A percentile compares a stretch with the other conserved stretches of the same genome.
Evolutionary conservation across 2,329 filamentous ascomycete genomes (phyloP).

Genomic region (Trichoderma hamatum): DNA sequence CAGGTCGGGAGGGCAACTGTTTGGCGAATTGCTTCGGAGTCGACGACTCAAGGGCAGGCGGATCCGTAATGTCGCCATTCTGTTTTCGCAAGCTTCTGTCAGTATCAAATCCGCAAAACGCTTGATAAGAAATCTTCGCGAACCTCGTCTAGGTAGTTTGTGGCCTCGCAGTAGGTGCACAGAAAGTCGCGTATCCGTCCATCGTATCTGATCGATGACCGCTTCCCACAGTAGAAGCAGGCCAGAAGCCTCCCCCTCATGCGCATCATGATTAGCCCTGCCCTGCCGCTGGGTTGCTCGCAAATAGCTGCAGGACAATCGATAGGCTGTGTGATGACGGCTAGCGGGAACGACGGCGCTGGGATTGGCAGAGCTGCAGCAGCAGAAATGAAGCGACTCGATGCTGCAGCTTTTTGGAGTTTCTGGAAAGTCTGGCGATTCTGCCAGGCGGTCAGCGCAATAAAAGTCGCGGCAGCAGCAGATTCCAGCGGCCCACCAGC

Average conservation of each 20-base stretch:
- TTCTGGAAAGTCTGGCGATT: slow-evolving; percentile 36
- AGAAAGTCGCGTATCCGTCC: slow-evolving; percentile 66
- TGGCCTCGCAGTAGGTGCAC: slow-evolving; percentile 78
- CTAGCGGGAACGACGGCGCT: neutral
- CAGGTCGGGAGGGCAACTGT: slow-evolving; percentile 46
- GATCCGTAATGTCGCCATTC: slow-evolving; percentile 89
- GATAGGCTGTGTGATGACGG: neutral
- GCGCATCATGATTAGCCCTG: slow-evolving; percentile 45
- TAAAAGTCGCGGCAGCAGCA: neutral
- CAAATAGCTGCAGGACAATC: neutral
- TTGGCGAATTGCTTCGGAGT: slow-evolving; percentile 41
- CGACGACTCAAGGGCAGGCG: slow-evolving; percentile 57
- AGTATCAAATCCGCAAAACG: neutral
- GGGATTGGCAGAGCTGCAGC: slow-evolving; percentile 11
- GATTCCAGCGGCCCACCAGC: slow-evolving; percentile 18
- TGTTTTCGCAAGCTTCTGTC: slow-evolving; percentile 41
- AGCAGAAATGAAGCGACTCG: neutral
- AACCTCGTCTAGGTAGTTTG: slow-evolving; percentile 89
- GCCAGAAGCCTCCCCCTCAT: slow-evolving; percentile 53
- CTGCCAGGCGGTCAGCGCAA: slow-evolving; percentile 41
- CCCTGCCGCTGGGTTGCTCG: neutral
- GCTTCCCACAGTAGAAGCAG: slow-evolving; percentile 84
- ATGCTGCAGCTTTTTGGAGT: slow-evolving; percentile 6
- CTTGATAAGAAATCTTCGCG: neutral
- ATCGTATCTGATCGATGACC: slow-evolving; percentile 62